These are phyloP conservation scores for Suillus decipiens DNA, from an alignment of 768 basidiomycete genomes.

Conservation along the genomic window DNA sequence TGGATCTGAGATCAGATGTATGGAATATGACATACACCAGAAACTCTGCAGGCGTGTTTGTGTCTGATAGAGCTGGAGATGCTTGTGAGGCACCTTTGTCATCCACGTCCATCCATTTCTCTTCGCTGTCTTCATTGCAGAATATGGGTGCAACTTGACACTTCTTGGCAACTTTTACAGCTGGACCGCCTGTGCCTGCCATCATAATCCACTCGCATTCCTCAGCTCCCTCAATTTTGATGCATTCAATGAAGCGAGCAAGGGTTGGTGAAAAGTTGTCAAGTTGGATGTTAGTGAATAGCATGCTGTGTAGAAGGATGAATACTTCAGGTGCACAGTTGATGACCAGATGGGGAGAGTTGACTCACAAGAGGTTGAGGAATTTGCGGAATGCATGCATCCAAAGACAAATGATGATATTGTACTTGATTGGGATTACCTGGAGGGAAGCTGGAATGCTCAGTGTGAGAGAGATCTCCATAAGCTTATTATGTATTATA, in stretches of 20 bases:
- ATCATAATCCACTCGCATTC: too few species aligned
- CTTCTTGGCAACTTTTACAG: conserved; percentile 56
- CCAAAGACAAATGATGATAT: too few species aligned
- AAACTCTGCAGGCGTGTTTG: conserved; percentile 24
- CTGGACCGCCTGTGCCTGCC: conserved; percentile 33
- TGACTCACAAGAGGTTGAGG: conserved; percentile 81
- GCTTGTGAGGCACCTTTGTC: conserved; percentile 35
- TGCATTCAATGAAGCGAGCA: conserved; percentile 73
- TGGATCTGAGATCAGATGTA: too few species aligned
- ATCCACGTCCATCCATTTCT: conserved; percentile 67
- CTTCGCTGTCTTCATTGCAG: conserved; percentile 40
- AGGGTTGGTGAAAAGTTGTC: conserved; percentile 86
- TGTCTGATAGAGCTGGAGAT: too few species aligned
- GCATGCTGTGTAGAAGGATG: conserved; percentile 91
- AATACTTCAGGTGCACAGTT: conserved; percentile 75
- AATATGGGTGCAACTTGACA: conserved; percentile 22
- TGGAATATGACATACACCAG: too few species aligned
- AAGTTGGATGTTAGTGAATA: conserved; percentile 93
- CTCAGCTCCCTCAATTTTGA: too few species aligned
- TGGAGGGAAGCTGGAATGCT: too few species aligned
- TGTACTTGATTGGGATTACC: too few species aligned
- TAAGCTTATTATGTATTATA: too few species aligned
- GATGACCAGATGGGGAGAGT: conserved; percentile 87
- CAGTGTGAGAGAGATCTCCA: too few species aligned
- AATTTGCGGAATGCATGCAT: too few species aligned